Evolutionary conservation across 2,329 filamentous ascomycete species (phyloP), one percentile per base, ranked within the genome.

Genomic region (Bimuria novae-zelandiae): DNA sequence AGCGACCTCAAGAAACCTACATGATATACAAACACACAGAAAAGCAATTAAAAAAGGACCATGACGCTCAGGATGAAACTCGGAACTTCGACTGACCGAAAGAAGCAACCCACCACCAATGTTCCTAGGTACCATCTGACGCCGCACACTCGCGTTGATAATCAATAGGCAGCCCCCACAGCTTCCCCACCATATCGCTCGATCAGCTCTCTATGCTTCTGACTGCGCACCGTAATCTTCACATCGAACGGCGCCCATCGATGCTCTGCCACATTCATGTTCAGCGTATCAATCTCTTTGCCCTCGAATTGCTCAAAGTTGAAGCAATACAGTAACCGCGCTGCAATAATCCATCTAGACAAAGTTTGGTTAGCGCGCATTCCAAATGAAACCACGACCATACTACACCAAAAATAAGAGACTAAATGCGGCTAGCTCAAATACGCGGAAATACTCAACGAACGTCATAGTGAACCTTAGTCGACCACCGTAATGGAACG

Each of bases 301-400:
- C 47, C 53, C 39, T 35, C 35, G 23, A 49, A 44, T 39, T 58
- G 45, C 21, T 39, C 43, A 27, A 63, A 63, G 14, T 64, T 54
- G 45, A 64, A 64, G 43, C 62, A 64, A 48, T 60, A 63, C 12
- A 64, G 35, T 39, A 64, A 44, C n/a, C 60, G 25, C 3, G 57
- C 62, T 16, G 53, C 51, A 4, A 59, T 60, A 32, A 64, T 57
- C 60, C 62, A 64, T 1, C 43, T 46, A 3, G 14, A 10, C 14
- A n/a, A 17, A 14, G 17, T 19, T 17, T 6, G 21, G 23, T 43
- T 17, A 43, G 41, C 7, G 5, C 14, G 17, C n/a, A 44, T 44
- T 43, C 27, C 1, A 19, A 32, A 32, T 43, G 1, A 6, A 30
- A 16, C 25, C n/a, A 11, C 5, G 7, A 11, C 6, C 8, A 17